phyloP scores from a whole-genome alignment of 768 basidiomycete species.

The Tricholoma flavovirens region DNA sequence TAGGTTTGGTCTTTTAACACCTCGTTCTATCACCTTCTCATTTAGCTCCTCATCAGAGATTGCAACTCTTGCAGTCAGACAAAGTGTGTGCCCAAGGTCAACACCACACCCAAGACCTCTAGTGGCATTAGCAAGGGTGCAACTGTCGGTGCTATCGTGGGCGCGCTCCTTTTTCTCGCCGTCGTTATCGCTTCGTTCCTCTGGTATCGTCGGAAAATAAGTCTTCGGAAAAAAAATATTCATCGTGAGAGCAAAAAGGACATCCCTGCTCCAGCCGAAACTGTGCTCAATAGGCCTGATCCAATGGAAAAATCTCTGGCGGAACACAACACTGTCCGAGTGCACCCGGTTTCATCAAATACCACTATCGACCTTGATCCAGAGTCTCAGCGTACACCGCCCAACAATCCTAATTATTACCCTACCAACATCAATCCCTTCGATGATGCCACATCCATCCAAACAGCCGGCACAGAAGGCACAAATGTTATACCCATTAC shows the following conservation, averaged over 20 bases:
- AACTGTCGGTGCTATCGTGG: conserved; percentile 69
- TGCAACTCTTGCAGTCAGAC: conserved; percentile 52
- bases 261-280: conserved; percentile 66
- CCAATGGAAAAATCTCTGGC: conserved; percentile 57
- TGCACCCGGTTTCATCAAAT: conserved; percentile 41
- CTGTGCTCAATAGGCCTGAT: conserved; percentile 79
- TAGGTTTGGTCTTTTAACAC: conserved; percentile 39
- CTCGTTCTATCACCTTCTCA: conserved; percentile 4
- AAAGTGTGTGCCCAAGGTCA: conserved; percentile 39
- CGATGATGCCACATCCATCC: conserved; percentile 71
- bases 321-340: conserved; percentile 38
- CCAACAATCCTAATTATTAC: conserved; percentile 23
- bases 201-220: conserved; percentile 58
- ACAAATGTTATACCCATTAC: conserved; percentile 89
- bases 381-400: conserved; percentile 33
- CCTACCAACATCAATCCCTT: conserved; percentile 61
- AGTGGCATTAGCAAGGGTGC: conserved; percentile 59
- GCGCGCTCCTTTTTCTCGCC: conserved; percentile 53
- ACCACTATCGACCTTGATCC: conserved; percentile 60
- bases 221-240: conserved; percentile 32
- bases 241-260: conserved; percentile 45
- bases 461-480: conserved; percentile 73
- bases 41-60: conserved; percentile 33
- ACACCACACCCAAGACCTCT: conserved; percentile 18
- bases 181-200: conserved; percentile 47